Conservation (phyloP, 495 filamentous ascomycete species). For the Xylaria longipes region DNA sequence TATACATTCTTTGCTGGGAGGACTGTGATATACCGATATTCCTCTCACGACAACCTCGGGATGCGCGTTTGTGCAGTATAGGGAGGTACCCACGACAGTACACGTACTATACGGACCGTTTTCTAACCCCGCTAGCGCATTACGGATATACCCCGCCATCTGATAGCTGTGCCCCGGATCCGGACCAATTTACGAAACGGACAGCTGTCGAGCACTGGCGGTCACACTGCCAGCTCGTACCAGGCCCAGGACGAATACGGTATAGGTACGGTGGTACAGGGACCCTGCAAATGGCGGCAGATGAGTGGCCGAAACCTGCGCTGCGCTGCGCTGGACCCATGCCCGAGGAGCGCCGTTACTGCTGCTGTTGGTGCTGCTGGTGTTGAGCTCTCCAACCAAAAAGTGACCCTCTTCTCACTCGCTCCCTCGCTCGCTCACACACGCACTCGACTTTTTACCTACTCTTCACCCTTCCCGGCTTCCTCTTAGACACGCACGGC, state of each 20-base stretch:
- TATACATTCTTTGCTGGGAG: not conserved
- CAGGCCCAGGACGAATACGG: not conserved
- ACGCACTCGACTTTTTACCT: conserved; percentile 15
- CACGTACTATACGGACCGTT: not conserved
- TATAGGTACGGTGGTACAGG: not conserved
- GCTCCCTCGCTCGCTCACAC: conserved; percentile 19
- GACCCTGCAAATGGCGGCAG: conserved; percentile 5
- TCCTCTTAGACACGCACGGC: conserved; percentile 25
- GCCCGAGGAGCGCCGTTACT: conserved; percentile 3
- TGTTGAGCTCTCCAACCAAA: conserved; percentile 19
- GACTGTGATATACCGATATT: not conserved
- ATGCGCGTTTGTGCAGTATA: too few relatives aligned
- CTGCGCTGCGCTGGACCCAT: conserved; percentile 5
- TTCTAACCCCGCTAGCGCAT: not conserved
- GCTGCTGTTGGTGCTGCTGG: not conserved
- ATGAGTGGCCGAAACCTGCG: conserved; percentile 11
- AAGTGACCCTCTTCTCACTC: conserved; percentile 25
- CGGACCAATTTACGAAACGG: not conserved
- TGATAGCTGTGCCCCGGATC: not conserved
- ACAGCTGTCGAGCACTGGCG: conserved; percentile 9
- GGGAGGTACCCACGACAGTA: not conserved
- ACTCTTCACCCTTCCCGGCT: conserved; percentile 25
- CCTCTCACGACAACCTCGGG: too few relatives aligned
- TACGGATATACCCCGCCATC: not conserved
- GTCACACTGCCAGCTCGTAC: not conserved